phyloP scores from a whole-genome alignment of 371 early-diverging fungal genomes.

The Mucor indicus region DNA sequence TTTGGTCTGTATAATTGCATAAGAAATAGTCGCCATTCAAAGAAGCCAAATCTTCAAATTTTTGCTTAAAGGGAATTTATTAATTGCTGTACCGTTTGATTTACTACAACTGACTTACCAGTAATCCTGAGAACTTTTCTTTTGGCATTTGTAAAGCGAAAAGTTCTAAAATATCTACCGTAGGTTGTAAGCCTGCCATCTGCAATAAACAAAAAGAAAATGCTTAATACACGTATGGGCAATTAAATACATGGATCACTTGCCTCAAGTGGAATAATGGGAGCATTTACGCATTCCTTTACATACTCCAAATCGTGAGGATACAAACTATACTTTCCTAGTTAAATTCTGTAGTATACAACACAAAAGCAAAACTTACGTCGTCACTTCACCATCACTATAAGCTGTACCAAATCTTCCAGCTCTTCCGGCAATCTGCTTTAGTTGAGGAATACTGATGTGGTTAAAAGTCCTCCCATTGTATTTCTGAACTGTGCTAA shows the following conservation, averaged over 20 bases:
- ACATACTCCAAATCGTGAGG: slow-evolving; percentile 30
- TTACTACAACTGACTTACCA: slow-evolving; percentile 30
- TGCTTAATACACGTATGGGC: neutral
- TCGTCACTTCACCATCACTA: slow-evolving; percentile 64
- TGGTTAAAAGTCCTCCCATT: slow-evolving; percentile 57
- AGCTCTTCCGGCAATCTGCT: slow-evolving; percentile 96
- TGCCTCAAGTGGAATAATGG: slow-evolving; percentile 33
- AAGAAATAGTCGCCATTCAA: slow-evolving; percentile 72
- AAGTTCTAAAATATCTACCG: slow-evolving; percentile 75
- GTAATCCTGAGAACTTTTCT: slow-evolving; percentile 57
- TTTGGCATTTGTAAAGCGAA: slow-evolving; percentile 76
- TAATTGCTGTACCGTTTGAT: neutral
- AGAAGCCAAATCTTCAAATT: slow-evolving; percentile 68
- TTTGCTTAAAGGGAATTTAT: slow-evolving; percentile 26
- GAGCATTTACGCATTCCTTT: slow-evolving; percentile 25
- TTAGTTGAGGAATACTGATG: slow-evolving; percentile 74
- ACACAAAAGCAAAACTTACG: slow-evolving; percentile 32
- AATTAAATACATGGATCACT: no score
- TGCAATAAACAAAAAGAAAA: slow-evolving; percentile 8
- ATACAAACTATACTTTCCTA: slow-evolving; percentile 17
- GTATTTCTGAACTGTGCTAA: slow-evolving; percentile 73
- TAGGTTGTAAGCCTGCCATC: slow-evolving; percentile 79
- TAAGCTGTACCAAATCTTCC: slow-evolving; percentile 81
- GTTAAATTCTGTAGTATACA: slow-evolving; percentile 1
- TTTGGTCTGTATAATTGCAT: slow-evolving; percentile 70